Evolutionary conservation across 495 filamentous ascomycete genomes (phyloP), one percentile per base, ranked within the genome.

Genomic region (Hypoxylon crocopeplum): DNA sequence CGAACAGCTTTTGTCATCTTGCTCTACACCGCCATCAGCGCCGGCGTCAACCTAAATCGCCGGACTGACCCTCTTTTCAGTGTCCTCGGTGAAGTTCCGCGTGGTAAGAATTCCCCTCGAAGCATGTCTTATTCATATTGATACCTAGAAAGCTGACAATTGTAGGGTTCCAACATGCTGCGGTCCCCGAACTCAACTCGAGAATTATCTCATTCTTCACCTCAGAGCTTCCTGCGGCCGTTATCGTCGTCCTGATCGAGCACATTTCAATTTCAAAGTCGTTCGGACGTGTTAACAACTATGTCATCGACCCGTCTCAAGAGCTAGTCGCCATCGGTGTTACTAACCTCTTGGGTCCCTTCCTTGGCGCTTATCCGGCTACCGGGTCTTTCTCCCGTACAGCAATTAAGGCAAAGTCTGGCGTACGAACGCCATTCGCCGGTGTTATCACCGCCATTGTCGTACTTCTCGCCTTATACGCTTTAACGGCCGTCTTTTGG

Each of bases 251-350:
- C 11, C 47, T 83, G 19, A 79, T 83, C 45, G 80, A 83, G 62
- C 80, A 82, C 58, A 82, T 82, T 19, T 77, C 80, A 40, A 82
- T 82, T 39, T 79, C 77, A 12, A 83, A 83, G 56, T 79, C 77
- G 5, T 83, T 82, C 41, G 80, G 79, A 7, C 71, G 80, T 42
- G 65, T 82, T 16, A 82, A 82, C 62, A 80, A 81, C 66, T 83
- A 83, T 57, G 76, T 78, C 59, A 80, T 83, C 53, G 70, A 80
- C 42, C 80, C 80, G 0, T 81, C 79, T 1, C 80, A 83, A 46
- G 80, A 83, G 47, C 68, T 83, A 7, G 78, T 83, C 16, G 80
- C 80, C 32, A 77, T 82, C 48, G 80, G 80, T n/a, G 72, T 79
- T 24, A 77, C 72, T 37, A 83, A 83, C 45, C 60, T 82, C 22